Conservation (phyloP, 2,329 filamentous ascomycete species). For the Epichloe gansuensis region DNA sequence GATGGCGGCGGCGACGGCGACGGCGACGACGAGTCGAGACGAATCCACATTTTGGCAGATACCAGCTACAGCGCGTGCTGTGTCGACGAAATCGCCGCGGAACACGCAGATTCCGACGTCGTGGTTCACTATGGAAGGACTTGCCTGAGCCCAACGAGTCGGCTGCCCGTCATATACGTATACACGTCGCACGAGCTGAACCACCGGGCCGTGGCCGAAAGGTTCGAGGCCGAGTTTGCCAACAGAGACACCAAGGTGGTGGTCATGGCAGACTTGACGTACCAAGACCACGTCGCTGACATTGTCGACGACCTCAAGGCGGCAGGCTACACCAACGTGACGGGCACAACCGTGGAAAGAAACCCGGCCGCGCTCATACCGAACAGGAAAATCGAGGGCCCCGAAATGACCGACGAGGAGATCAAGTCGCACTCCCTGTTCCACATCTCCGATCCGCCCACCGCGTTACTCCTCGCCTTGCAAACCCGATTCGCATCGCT, state of each 20-base stretch:
- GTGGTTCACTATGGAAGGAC: slow-evolving; percentile 91
- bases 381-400: slow-evolving; percentile 56
- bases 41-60: slow-evolving; percentile 79
- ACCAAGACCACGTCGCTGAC: slow-evolving; percentile 57
- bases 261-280: slow-evolving; percentile 83
- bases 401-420: slow-evolving; percentile 25
- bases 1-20: background rate
- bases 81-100: slow-evolving; percentile 90
- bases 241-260: slow-evolving; percentile 53
- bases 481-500: slow-evolving; percentile 69
- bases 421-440: slow-evolving; percentile 65
- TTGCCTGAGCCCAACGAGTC: slow-evolving; percentile 79
- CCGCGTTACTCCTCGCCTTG: slow-evolving; percentile 75
- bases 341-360: slow-evolving; percentile 60
- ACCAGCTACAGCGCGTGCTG: slow-evolving; percentile 97
- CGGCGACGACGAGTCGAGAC: slow-evolving; percentile 6
- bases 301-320: slow-evolving; percentile 43
- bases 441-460: slow-evolving; percentile 71
- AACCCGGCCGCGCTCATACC: slow-evolving; percentile 72
- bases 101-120: slow-evolving; percentile 81
- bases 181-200: slow-evolving; percentile 68
- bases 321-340: slow-evolving; percentile 57
- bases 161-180: slow-evolving; percentile 79
- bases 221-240: slow-evolving; percentile 58
- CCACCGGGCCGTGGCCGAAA: slow-evolving; percentile 38